Conservation (phyloP, 129 eudicot species). For the Apium graveolens region DNA sequence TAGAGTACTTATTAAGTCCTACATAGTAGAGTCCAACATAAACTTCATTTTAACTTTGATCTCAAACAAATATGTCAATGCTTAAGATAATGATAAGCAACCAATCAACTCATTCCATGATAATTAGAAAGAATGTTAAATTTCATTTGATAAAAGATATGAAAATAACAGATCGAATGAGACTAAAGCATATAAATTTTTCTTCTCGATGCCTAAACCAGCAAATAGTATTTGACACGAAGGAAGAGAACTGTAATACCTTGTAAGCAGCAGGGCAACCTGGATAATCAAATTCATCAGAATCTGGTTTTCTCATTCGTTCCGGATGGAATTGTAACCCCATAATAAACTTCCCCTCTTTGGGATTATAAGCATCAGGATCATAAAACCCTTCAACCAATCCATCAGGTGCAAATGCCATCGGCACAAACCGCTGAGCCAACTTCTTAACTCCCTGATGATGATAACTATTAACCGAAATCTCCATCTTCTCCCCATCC, state of each 20-base stretch:
- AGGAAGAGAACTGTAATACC: constrained; percentile 24
- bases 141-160: neutral
- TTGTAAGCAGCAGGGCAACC: constrained; percentile 90
- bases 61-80: neutral
- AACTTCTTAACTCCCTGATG: constrained; percentile 87
- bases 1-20: neutral
- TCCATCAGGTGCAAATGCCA: constrained; percentile 86
- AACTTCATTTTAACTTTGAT: neutral
- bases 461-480: constrained; percentile 79
- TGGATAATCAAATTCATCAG: constrained; percentile 80
- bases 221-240: neutral
- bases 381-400: constrained; percentile 88
- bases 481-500: constrained; percentile 43
- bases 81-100: neutral
- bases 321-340: constrained; percentile 97
- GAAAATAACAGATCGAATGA: neutral
- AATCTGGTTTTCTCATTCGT: constrained; percentile 53
- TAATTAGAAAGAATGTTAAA: neutral
- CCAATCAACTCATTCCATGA: neutral
- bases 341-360: constrained; percentile 94
- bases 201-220: neutral
- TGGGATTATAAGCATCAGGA: constrained; percentile 76
- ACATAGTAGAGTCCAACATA: neutral
- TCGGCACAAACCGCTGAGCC: constrained; percentile 73
- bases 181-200: neutral